phyloP scores from a whole-genome alignment of 306 rosid genomes.

The Malus asiatica region DNA sequence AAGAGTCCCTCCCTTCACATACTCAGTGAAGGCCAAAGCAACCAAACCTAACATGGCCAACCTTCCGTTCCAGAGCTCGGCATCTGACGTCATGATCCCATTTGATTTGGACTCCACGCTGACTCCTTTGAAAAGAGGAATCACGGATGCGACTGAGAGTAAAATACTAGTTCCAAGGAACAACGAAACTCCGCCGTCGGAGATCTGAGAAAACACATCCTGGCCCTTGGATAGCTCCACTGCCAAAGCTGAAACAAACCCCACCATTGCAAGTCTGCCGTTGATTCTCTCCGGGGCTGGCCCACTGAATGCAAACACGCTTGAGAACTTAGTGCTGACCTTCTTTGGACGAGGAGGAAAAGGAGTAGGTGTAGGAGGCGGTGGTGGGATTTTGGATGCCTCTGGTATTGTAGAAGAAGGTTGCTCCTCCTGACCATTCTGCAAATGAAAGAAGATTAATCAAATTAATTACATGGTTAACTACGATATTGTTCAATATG shows the following conservation, averaged over 20 bases:
- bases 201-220: conserved; percentile 52
- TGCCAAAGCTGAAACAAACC: conserved; percentile 69
- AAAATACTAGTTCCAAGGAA: conserved; percentile 53
- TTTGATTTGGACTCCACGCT: conserved; percentile 60
- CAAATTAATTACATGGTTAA: neutral
- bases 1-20: conserved; percentile 57
- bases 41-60: conserved; percentile 65
- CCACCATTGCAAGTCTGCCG: conserved; percentile 78
- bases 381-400: neutral
- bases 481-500: too few relatives aligned
- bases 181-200: conserved; percentile 62
- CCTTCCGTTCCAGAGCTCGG: conserved; percentile 78
- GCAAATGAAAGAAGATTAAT: neutral
- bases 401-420: neutral
- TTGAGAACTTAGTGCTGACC: conserved; percentile 48
- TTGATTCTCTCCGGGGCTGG: conserved; percentile 93
- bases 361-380: neutral
- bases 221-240: conserved; percentile 58
- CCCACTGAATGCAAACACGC: conserved; percentile 65
- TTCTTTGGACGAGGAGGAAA: conserved; percentile 23
- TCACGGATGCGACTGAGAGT: conserved; percentile 52
- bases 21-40: conserved; percentile 34
- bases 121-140: conserved; percentile 62
- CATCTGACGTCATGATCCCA: conserved; percentile 56
- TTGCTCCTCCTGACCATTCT: neutral